Conservation (phyloP, 2,329 filamentous ascomycete genomes). For the Purpureocillium lavendulum region DNA sequence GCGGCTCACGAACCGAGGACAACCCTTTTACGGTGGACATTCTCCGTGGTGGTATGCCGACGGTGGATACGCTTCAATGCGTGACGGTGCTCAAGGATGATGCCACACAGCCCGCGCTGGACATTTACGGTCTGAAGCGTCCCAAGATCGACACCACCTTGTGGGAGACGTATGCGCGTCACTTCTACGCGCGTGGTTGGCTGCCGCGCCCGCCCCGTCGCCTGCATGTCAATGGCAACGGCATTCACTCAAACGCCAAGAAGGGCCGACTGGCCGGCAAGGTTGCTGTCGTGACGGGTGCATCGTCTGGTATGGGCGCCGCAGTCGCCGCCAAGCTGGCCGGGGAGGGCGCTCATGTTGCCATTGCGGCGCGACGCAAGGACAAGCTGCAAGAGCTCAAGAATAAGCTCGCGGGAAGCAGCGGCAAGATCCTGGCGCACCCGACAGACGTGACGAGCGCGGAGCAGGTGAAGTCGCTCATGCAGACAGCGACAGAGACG, state of each 20-base stretch:
- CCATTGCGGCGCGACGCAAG: slow-evolving; percentile 61
- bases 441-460: slow-evolving; percentile 66
- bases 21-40: slow-evolving; percentile 72
- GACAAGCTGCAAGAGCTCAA: slow-evolving; percentile 63
- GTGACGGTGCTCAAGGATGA: slow-evolving; percentile 68
- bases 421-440: slow-evolving; percentile 58
- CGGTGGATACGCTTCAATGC: slow-evolving; percentile 58
- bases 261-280: slow-evolving; percentile 56
- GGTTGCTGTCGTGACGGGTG: slow-evolving; percentile 70
- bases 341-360: slow-evolving; percentile 62
- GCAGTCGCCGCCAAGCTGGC: slow-evolving; percentile 64
- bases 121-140: slow-evolving; percentile 44
- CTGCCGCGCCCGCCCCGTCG: slow-evolving; percentile 53
- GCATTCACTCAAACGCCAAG: slow-evolving; percentile 10
- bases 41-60: slow-evolving; percentile 73
- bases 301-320: slow-evolving; percentile 71
- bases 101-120: slow-evolving; percentile 53
- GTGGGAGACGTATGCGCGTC: slow-evolving; percentile 70
- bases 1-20: slow-evolving; percentile 58
- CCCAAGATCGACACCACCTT: slow-evolving; percentile 61
- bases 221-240: slow-evolving; percentile 22
- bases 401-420: slow-evolving; percentile 44
- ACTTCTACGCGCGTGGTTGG: slow-evolving; percentile 77
- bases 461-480: slow-evolving; percentile 56
- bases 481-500: slow-evolving; percentile 47